phyloP scores from a whole-genome alignment of 257 asterid species.

The Parsonsia alboflavescens region DNA sequence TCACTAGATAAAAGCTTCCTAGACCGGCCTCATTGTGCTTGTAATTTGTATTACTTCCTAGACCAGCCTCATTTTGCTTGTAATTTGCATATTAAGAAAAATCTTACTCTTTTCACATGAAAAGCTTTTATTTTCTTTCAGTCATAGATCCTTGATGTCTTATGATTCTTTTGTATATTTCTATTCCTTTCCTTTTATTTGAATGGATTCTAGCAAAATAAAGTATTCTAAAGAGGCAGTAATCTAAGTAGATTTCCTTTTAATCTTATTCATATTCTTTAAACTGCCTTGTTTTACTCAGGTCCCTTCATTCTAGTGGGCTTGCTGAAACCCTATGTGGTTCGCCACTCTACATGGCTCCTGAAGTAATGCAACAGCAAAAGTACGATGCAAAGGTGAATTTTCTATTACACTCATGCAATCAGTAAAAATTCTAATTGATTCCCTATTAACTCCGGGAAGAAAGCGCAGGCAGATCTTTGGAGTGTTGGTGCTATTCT shows the following conservation, averaged over 20 bases:
- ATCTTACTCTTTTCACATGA: neutral
- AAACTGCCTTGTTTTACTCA: slow-evolving; percentile 28
- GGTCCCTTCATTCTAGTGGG: slow-evolving; percentile 70
- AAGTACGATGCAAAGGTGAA: slow-evolving; percentile 92
- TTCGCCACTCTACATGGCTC: slow-evolving; percentile 97
- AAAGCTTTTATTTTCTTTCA: neutral
- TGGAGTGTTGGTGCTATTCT: slow-evolving; percentile 95
- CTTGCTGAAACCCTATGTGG: slow-evolving; percentile 92
- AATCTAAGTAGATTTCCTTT: neutral
- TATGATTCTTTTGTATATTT: neutral
- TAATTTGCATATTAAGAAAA: neutral
- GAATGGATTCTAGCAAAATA: neutral
- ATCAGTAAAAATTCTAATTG: slow-evolving; percentile 12
- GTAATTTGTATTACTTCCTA: neutral
- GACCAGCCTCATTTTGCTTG: neutral
- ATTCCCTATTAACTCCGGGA: slow-evolving; percentile 27
- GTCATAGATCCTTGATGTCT: neutral
- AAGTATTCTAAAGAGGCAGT: neutral
- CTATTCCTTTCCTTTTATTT: neutral
- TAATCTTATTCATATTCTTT: neutral
- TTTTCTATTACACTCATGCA: slow-evolving; percentile 13
- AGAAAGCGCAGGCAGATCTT: slow-evolving; percentile 79
- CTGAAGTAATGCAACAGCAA: slow-evolving; percentile 81
- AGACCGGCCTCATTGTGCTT: neutral
- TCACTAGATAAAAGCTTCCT: neutral